A percentile compares a stretch with the other conserved stretches of the same genome.
phyloP scores from a whole-genome alignment of 257 asterid genomes.

The Leptodermis oblonga region DNA sequence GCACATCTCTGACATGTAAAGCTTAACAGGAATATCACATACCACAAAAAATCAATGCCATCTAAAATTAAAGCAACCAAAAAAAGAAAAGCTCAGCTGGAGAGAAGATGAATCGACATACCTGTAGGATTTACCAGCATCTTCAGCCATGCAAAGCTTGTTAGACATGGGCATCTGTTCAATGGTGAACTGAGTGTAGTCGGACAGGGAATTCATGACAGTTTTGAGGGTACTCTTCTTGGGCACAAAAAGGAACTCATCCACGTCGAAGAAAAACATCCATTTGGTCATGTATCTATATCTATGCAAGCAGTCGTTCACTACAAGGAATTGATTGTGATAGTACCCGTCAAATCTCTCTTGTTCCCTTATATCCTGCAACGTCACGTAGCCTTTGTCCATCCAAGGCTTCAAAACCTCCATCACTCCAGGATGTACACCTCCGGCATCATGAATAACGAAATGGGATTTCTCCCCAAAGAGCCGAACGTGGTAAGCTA shows the following conservation, averaged over 20 bases:
- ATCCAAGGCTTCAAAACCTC: constrained; percentile 76
- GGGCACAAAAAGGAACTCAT: constrained; percentile 67
- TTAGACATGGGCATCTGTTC: constrained; percentile 82
- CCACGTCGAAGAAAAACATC: constrained; percentile 85
- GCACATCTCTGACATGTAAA: constrained; percentile 1
- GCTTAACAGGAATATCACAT: not conserved
- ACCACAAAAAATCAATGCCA: not conserved
- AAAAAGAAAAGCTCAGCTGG: not conserved
- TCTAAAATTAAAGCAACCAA: no score
- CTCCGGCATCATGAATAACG: constrained; percentile 87
- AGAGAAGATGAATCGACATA: constrained; percentile 9
- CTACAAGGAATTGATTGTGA: constrained; percentile 70
- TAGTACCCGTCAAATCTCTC: constrained; percentile 82
- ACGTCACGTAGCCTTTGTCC: constrained; percentile 61
- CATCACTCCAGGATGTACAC: constrained; percentile 57
- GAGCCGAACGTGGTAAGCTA: constrained; percentile 62
- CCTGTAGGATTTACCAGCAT: constrained; percentile 57
- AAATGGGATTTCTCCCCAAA: constrained; percentile 68
- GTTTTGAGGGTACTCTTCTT: constrained; percentile 50
- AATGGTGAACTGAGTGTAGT: constrained; percentile 65
- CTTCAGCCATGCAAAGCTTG: constrained; percentile 57
- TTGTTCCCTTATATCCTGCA: constrained; percentile 74
- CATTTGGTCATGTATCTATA: constrained; percentile 58
- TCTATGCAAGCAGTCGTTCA: constrained; percentile 76
- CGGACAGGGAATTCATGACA: constrained; percentile 47